Evolutionary conservation across 2,329 filamentous ascomycete species (phyloP).

Genomic region (Pyricularia grisea): DNA sequence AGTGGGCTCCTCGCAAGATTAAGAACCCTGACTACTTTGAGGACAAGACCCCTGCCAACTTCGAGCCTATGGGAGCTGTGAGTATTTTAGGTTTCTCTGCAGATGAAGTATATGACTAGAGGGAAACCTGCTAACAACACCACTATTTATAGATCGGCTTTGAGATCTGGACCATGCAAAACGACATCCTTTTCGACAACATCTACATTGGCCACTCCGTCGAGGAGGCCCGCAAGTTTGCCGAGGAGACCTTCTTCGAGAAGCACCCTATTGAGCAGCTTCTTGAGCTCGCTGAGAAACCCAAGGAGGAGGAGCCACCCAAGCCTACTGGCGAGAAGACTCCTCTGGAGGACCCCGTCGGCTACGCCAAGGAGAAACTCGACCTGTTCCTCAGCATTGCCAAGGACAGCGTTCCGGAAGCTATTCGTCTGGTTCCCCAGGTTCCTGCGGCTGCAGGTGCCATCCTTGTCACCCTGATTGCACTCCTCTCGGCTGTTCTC

Average conservation of each 20-base stretch:
- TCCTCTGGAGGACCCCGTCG: slow-evolving; percentile 85
- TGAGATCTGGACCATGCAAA: slow-evolving; percentile 99
- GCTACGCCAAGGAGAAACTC: slow-evolving; percentile 84
- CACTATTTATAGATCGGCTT: slow-evolving; percentile 66
- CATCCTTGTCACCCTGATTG: slow-evolving; percentile 60
- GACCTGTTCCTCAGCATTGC: slow-evolving; percentile 81
- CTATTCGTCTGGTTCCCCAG: slow-evolving; percentile 84
- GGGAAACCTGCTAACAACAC: slow-evolving; percentile 11
- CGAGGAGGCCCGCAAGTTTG: slow-evolving; percentile 83
- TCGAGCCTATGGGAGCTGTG: slow-evolving; percentile 96
- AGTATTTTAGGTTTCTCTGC: slow-evolving; percentile 30
- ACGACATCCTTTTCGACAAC: slow-evolving; percentile 98
- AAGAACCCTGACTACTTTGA: slow-evolving; percentile 93
- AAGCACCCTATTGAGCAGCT: slow-evolving; percentile 80
- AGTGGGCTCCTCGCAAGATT: slow-evolving; percentile 92
- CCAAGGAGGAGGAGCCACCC: slow-evolving; percentile 52
- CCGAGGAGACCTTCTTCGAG: slow-evolving; percentile 79
- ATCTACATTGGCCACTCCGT: slow-evolving; percentile 98
- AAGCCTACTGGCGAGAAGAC: slow-evolving; percentile 32
- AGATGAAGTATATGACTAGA: not conserved
- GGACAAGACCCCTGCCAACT: slow-evolving; percentile 93
- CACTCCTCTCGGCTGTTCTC: slow-evolving; percentile 53
- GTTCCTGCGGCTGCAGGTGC: slow-evolving; percentile 73
- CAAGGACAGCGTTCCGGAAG: slow-evolving; percentile 72
- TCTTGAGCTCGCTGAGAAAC: slow-evolving; percentile 68